Percentiles rank a stretch among this genome's conserved stretches.
These are phyloP conservation scores for Penicillium mononematosum DNA, from an alignment of 495 filamentous ascomycete genomes.

Conservation along the genomic window DNA sequence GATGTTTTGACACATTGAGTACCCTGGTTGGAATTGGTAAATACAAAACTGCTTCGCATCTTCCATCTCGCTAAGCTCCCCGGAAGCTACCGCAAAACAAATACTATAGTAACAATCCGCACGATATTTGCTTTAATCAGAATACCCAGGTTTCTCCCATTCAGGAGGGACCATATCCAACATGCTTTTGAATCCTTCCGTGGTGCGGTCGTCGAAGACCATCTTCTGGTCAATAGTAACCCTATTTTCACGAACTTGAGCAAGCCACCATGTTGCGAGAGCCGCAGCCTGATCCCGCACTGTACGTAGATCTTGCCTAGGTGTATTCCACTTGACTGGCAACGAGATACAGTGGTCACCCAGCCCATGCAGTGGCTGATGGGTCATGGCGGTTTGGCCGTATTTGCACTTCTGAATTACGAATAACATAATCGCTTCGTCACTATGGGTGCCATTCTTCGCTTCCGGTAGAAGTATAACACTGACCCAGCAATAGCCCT, in stretches of 20 bases:
- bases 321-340: neutral
- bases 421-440: neutral
- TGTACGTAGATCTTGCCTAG: neutral
- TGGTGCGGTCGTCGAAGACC: neutral
- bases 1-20: neutral
- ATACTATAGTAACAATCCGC: neutral
- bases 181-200: neutral
- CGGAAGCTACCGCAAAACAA: neutral
- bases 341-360: constrained; percentile 3
- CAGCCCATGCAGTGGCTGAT: neutral
- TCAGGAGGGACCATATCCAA: neutral
- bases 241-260: neutral
- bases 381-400: neutral
- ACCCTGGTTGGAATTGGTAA: neutral
- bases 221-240: neutral
- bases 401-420: neutral
- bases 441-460: neutral
- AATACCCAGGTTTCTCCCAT: constrained; percentile 17
- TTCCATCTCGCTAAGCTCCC: neutral
- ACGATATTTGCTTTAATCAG: neutral
- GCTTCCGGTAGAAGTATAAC: neutral
- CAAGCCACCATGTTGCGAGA: neutral
- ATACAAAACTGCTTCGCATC: neutral
- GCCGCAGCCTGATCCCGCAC: neutral
- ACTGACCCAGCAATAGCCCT: constrained; percentile 2